Conservation (phyloP, 1,284 basidiomycete genomes). For the Rhodotorula sp. region DNA sequence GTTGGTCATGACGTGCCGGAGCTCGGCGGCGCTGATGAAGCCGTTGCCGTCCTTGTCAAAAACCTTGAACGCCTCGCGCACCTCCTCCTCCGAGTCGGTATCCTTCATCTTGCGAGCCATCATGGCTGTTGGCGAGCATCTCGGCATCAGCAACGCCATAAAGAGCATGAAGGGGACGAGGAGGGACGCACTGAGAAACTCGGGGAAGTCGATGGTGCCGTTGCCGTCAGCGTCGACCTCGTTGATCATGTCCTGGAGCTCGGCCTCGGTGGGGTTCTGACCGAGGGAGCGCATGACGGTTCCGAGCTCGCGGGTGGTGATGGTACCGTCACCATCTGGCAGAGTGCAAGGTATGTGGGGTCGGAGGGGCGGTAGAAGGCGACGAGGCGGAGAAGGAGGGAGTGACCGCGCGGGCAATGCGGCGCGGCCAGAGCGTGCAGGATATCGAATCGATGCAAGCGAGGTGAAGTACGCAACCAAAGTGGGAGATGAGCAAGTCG, state of each 20-base stretch:
- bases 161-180: background rate
- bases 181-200: constrained; percentile 52
- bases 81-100: constrained; percentile 75
- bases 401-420: no score
- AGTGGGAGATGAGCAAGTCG: no score
- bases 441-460: no score
- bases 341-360: background rate
- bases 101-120: constrained; percentile 97
- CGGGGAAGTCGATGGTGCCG: constrained; percentile 94
- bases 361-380: constrained; percentile 3
- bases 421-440: no score
- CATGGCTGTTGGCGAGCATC: constrained; percentile 65
- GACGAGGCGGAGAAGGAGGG: background rate
- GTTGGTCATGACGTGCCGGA: constrained; percentile 89
- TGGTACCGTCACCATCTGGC: constrained; percentile 93
- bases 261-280: constrained; percentile 93
- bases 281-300: constrained; percentile 96
- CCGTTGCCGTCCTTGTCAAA: constrained; percentile 68
- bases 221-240: constrained; percentile 75
- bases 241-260: constrained; percentile 96
- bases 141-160: no score
- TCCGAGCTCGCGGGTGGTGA: constrained; percentile 92
- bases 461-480: no score
- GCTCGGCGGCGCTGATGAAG: constrained; percentile 62
- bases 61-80: constrained; percentile 68